Percentiles rank a stretch among this genome's conserved stretches.
Evolutionary conservation across 495 filamentous ascomycete genomes (phyloP).

Genomic region (Amorphotheca resinae): DNA sequence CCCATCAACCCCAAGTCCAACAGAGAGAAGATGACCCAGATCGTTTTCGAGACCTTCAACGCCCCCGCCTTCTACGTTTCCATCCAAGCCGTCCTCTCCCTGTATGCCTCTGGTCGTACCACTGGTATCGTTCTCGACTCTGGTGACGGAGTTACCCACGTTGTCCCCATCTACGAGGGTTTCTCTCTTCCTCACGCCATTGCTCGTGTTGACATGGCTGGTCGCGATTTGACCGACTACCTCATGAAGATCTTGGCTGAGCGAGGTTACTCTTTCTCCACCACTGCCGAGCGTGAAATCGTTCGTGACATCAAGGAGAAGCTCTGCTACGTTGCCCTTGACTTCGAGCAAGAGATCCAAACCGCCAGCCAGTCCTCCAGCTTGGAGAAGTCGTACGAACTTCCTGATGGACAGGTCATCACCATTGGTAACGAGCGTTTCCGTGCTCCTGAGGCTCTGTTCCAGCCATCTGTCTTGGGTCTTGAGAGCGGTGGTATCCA

Average conservation of each 20-base stretch:
- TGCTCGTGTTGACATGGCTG: constrained; percentile 98
- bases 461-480: constrained; percentile 96
- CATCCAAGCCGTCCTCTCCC: constrained; percentile 96
- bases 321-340: constrained; percentile 97
- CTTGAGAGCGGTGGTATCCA: constrained; percentile 98
- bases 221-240: constrained; percentile 98
- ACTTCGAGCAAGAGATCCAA: constrained; percentile 99
- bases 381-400: constrained; percentile 99
- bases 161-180: constrained; percentile 99
- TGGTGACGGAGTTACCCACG: constrained; percentile 99
- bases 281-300: constrained; percentile 99
- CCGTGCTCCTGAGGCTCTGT: constrained; percentile 97
- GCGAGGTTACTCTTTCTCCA: constrained; percentile 98
- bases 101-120: constrained; percentile 99
- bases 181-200: constrained; percentile 99
- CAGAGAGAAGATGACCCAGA: constrained; percentile 99
- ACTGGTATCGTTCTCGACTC: constrained; percentile 99
- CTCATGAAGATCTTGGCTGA: constrained; percentile 99
- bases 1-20: constrained; percentile 99
- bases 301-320: constrained; percentile 99
- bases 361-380: constrained; percentile 91
- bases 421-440: constrained; percentile 99
- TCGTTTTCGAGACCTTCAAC: constrained; percentile 99
- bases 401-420: constrained; percentile 99
- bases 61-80: constrained; percentile 99